phyloP scores from a whole-genome alignment of 75 land plant species.

The Sequoiadendron giganteum region DNA sequence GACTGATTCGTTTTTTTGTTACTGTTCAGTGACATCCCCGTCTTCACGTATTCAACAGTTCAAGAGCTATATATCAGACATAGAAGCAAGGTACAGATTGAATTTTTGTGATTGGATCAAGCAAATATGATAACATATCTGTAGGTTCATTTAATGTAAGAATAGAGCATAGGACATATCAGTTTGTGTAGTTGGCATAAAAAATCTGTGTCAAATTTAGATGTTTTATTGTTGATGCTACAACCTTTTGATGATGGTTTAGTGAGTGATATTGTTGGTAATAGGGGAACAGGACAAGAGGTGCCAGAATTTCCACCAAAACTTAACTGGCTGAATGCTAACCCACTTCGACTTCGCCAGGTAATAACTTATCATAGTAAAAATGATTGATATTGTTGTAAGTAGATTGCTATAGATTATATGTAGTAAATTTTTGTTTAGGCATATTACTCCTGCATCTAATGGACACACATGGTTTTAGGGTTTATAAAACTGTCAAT shows the following conservation, averaged over 20 bases:
- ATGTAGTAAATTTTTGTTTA: background rate
- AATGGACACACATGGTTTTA: background rate
- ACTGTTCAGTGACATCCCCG: conserved; percentile 38
- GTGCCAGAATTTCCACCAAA: conserved; percentile 90
- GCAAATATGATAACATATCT: background rate
- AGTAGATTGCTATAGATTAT: background rate
- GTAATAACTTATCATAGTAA: conserved; percentile 29
- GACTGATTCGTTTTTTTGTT: conserved; percentile 6
- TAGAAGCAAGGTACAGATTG: conserved; percentile 59
- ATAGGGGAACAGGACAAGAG: conserved; percentile 54
- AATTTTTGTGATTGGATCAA: background rate
- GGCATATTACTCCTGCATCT: background rate
- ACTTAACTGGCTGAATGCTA: conserved; percentile 92
- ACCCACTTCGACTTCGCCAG: conserved; percentile 76
- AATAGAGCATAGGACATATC: background rate
- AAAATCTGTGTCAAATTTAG: background rate
- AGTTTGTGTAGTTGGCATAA: background rate
- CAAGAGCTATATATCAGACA: conserved; percentile 71
- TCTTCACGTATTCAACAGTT: conserved; percentile 56
- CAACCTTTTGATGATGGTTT: conserved; percentile 7
- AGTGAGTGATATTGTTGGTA: background rate
- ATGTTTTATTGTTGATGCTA: background rate
- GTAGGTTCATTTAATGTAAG: background rate
- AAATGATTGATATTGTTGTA: background rate
- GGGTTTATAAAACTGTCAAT: background rate